phyloP scores from a whole-genome alignment of 495 filamentous ascomycete species.

The Tuber microsphaerosporum region DNA sequence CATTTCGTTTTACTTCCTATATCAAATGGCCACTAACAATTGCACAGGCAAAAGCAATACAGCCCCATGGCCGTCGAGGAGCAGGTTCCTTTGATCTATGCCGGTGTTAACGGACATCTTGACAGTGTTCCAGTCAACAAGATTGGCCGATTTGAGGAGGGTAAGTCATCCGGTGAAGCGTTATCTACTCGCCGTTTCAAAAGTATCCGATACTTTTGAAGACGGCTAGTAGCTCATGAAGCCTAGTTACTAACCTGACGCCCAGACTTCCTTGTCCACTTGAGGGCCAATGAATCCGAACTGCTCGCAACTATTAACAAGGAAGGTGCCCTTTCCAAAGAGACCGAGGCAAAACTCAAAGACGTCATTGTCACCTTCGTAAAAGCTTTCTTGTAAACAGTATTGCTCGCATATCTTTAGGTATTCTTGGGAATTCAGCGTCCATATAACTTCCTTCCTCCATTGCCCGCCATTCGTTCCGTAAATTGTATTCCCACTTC shows the following conservation, averaged over 20 bases:
- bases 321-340: constrained; percentile 94
- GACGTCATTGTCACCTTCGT: constrained; percentile 73
- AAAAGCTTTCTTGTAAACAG: constrained; percentile 55
- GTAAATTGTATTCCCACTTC: constrained; percentile 28
- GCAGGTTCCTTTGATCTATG: constrained; percentile 99
- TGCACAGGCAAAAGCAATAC: constrained; percentile 98
- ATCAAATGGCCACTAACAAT: constrained; percentile 5
- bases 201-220: too few relatives aligned
- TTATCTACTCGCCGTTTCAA: not conserved
- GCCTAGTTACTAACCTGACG: constrained; percentile 9
- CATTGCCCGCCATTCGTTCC: constrained; percentile 17
- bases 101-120: constrained; percentile 95
- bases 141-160: constrained; percentile 79
- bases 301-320: constrained; percentile 82
- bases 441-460: constrained; percentile 21
- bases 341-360: constrained; percentile 79
- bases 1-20: not conserved
- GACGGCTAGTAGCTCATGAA: not conserved
- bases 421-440: constrained; percentile 29
- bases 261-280: constrained; percentile 76
- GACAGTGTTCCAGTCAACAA: constrained; percentile 78
- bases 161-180: constrained; percentile 6
- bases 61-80: constrained; percentile 96
- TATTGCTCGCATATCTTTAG: constrained; percentile 52
- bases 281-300: constrained; percentile 81